These are phyloP conservation scores for Verruconis gallopava DNA, from an alignment of 2,329 filamentous ascomycete species.

Conservation along the genomic window DNA sequence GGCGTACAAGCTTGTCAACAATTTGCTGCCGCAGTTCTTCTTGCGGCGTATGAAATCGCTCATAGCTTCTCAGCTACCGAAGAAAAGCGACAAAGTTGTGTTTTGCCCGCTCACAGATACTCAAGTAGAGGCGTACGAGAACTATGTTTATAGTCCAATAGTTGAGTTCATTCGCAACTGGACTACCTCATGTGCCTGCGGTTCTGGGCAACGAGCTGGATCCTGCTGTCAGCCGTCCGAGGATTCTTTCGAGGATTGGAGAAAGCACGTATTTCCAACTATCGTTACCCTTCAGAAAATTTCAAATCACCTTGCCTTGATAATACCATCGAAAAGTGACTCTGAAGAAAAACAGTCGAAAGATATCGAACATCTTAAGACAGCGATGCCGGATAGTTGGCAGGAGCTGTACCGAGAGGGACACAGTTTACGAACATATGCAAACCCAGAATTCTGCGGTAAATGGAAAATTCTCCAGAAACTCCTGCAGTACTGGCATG, in stretches of 20 bases:
- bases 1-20: conserved; percentile 71
- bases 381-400: conserved; percentile 65
- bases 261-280: conserved; percentile 68
- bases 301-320: conserved; percentile 79
- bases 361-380: conserved; percentile 60
- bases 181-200: conserved; percentile 56
- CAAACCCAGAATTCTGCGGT: conserved; percentile 84
- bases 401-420: conserved; percentile 57
- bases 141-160: conserved; percentile 60
- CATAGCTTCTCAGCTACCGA: conserved; percentile 84
- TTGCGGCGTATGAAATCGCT: conserved; percentile 84
- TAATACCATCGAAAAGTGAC: conserved; percentile 59
- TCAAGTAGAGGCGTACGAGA: conserved; percentile 72
- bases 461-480: conserved; percentile 92
- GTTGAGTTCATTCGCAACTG: conserved; percentile 56
- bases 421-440: conserved; percentile 67
- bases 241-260: conserved; percentile 54
- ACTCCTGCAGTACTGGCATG: conserved; percentile 78
- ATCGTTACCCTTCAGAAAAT: conserved; percentile 77
- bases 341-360: conserved; percentile 60
- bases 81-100: conserved; percentile 86
- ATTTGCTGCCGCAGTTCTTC: conserved; percentile 81
- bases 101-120: conserved; percentile 82
- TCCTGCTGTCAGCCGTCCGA: conserved; percentile 63
- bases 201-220: conserved; percentile 56